A percentile compares a stretch with the other conserved stretches of the same genome.
Evolutionary conservation across 768 basidiomycete genomes (phyloP).

Genomic region (Crucibulum laeve): DNA sequence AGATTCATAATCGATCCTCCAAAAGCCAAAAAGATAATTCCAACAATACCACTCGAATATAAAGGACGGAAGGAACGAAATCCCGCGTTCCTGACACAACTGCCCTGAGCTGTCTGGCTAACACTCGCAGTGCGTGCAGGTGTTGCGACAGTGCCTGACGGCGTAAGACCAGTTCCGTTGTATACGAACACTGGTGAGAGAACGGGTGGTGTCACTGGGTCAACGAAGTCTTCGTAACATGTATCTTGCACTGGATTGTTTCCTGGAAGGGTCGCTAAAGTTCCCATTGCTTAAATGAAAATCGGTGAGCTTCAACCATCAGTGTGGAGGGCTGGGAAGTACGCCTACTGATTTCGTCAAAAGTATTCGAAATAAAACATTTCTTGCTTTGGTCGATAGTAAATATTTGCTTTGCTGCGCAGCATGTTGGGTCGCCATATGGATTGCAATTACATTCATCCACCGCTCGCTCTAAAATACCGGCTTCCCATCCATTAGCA

Average conservation of each 20-base stretch:
- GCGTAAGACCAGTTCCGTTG: slow-evolving; percentile 10
- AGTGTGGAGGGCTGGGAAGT: not conserved
- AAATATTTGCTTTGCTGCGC: slow-evolving; percentile 27
- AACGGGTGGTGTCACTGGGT: slow-evolving; percentile 18
- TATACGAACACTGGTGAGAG: slow-evolving; percentile 20
- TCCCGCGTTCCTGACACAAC: slow-evolving; percentile 17
- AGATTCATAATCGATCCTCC: not conserved
- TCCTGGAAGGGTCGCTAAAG: slow-evolving; percentile 17
- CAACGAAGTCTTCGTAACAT: slow-evolving; percentile 21
- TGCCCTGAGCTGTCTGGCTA: slow-evolving; percentile 16
- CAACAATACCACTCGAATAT: not conserved
- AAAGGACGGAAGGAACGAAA: not conserved
- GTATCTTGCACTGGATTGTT: slow-evolving; percentile 22
- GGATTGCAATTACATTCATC: slow-evolving; percentile 35
- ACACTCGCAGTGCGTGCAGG: slow-evolving; percentile 16
- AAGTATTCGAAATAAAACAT: slow-evolving; percentile 28
- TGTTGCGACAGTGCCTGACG: slow-evolving; percentile 16
- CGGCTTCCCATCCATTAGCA: slow-evolving; percentile 43
- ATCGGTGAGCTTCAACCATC: not conserved
- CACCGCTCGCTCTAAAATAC: slow-evolving; percentile 39
- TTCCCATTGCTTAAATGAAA: slow-evolving; percentile 8
- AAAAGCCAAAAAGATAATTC: not conserved
- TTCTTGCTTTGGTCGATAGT: slow-evolving; percentile 21
- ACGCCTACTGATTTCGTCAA: slow-evolving; percentile 29
- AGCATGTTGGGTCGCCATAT: slow-evolving; percentile 28